phyloP scores from a whole-genome alignment of 2,329 filamentous ascomycete genomes.

The Coleophoma cylindrospora region DNA sequence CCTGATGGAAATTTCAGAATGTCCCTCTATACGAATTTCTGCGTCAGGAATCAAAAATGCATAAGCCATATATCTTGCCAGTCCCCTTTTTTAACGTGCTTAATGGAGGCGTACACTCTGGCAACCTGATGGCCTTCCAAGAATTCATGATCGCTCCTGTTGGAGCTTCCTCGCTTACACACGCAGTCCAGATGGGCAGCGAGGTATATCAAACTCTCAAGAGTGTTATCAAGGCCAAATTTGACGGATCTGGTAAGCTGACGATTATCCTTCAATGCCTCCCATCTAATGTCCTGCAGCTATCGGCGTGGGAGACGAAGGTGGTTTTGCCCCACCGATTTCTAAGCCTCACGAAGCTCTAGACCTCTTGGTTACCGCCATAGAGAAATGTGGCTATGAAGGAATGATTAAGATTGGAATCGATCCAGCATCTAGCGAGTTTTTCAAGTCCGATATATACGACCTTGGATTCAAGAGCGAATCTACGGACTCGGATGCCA shows the following conservation, averaged over 20 bases:
- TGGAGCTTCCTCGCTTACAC: constrained; percentile 17
- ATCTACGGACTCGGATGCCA: constrained; percentile 7
- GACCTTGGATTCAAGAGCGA: constrained; percentile 33
- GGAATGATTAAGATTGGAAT: constrained; percentile 33
- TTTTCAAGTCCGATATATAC: constrained; percentile 28
- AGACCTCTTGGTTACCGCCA: constrained; percentile 25
- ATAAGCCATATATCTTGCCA: constrained; percentile 42
- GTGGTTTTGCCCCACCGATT: constrained; percentile 31
- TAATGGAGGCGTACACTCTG: constrained; percentile 41
- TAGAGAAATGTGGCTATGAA: constrained; percentile 22
- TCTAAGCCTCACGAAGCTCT: constrained; percentile 28
- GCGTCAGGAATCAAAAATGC: constrained; percentile 36
- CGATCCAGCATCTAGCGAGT: constrained; percentile 34
- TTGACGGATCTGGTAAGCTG: constrained; percentile 19
- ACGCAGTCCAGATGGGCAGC: constrained; percentile 26
- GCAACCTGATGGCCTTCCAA: constrained; percentile 46
- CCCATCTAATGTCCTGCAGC: constrained; percentile 11
- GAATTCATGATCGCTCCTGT: constrained; percentile 24
- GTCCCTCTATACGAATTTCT: constrained; percentile 54
- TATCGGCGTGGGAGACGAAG: constrained; percentile 30
- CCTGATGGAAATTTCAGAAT: constrained; percentile 20
- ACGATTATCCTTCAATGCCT: neutral
- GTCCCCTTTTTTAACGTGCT: constrained; percentile 55
- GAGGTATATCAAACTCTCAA: constrained; percentile 30
- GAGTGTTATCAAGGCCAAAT: constrained; percentile 24